Evolutionary conservation across 106 monocot genomes (phyloP), one percentile per base, ranked within the genome.

Genomic region (Apostasia shenzhenica): DNA sequence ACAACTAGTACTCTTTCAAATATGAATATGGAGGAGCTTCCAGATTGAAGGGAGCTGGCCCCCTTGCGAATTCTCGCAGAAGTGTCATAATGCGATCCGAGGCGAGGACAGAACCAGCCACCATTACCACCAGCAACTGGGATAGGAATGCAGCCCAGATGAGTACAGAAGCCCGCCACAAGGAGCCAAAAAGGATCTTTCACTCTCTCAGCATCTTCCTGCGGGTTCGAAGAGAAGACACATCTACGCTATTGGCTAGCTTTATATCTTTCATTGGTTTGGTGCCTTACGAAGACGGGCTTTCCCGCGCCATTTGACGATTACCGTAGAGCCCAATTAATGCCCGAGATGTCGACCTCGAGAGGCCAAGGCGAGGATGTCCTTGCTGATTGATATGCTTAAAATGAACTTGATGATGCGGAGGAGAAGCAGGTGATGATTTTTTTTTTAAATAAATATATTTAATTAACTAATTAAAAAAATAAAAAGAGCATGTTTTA

Each of bases 91-190:
- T 90, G 94, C 0, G 90, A 90, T 4, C 94, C 94, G 63, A 87
- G 94, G 77, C 94, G 90, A 2, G 94, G 90, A 70, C 94, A 94
- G 60, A 94, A 94, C 87, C 86, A 94, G 4, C 90, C 86, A 0
- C 90, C 90, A 56, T 63, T 90, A 48, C 90, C 94, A 2, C 94
- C 94, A 8, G 94, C 87, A 62, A 87, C 85, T 0, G 90, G 94
- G 13, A 94, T 66, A 4, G 94, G 94, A 67, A 94, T 81, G 75
- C 94, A 94, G 4, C 94, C 93, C 67, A 87, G 78, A 70, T 90
- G 92, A 38, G 85, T 93, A 56, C 92, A 93, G 2, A 88, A 85
- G 1, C 89, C 89, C 10, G 86, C 81, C 0, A 94, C 86, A 2
- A 94, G 73, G 10, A 87, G 89, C 93, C 93, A 94, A 67, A 89